Conservation (phyloP, 495 filamentous ascomycete species). For the Trichoderma orchidacearum region DNA sequence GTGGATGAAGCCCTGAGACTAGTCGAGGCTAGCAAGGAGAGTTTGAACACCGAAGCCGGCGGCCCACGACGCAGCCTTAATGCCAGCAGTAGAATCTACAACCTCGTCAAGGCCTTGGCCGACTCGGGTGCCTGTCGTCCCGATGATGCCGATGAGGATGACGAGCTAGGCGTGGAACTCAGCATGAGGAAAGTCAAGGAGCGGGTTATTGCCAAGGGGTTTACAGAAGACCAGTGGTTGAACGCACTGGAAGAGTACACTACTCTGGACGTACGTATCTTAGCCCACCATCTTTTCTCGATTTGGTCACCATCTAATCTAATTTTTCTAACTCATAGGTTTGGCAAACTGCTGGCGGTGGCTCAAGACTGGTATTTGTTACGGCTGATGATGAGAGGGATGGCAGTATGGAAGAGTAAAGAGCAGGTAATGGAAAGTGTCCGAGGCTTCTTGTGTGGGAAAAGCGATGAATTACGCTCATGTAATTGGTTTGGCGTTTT, state of each 20-base stretch:
- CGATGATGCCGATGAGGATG: slow-evolving; percentile 56
- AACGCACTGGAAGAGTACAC: slow-evolving; percentile 83
- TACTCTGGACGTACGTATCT: slow-evolving; percentile 61
- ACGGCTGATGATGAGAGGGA: slow-evolving; percentile 25
- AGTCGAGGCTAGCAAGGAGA: slow-evolving; percentile 83
- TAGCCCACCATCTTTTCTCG: slow-evolving; percentile 1
- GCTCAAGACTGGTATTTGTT: slow-evolving; percentile 71
- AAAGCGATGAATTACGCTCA: not conserved
- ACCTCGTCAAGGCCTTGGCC: slow-evolving; percentile 71
- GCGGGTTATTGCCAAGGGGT: slow-evolving; percentile 86
- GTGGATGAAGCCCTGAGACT: slow-evolving; percentile 90
- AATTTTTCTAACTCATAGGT: slow-evolving; percentile 39
- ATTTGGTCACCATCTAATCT: slow-evolving; percentile 7
- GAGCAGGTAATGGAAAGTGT: not conserved
- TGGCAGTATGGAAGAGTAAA: slow-evolving; percentile 11
- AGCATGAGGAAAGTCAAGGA: slow-evolving; percentile 79
- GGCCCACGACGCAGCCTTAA: slow-evolving; percentile 51
- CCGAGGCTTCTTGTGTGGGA: not conserved
- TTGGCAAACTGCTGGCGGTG: slow-evolving; percentile 87
- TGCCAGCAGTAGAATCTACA: slow-evolving; percentile 82
- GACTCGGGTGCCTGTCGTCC: slow-evolving; percentile 59
- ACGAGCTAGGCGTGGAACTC: slow-evolving; percentile 53
- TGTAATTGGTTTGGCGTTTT: not conserved
- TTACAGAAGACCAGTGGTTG: slow-evolving; percentile 84
- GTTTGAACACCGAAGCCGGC: slow-evolving; percentile 47